These are phyloP conservation scores for Pyrenochaeta sp. DNA, from an alignment of 2,329 filamentous ascomycete species.

Conservation along the genomic window DNA sequence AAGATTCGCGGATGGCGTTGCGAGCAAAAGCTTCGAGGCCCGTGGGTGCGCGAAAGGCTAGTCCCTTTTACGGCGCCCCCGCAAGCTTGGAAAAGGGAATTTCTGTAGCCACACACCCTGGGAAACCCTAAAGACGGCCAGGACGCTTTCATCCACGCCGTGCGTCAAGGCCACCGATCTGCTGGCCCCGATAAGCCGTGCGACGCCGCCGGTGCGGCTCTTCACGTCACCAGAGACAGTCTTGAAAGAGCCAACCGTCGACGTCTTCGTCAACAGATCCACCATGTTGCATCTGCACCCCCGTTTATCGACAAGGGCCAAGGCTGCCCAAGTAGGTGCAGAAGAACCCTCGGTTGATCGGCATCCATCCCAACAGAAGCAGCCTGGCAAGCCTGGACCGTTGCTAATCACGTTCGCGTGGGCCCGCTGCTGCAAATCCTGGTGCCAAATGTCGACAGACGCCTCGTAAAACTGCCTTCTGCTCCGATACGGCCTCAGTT, in stretches of 20 bases:
- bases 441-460: not conserved
- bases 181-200: not conserved
- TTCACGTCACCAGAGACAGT: slow-evolving; percentile 6
- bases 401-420: slow-evolving; percentile 12
- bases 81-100: slow-evolving; percentile 2
- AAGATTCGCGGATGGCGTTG: not conserved
- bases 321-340: slow-evolving; percentile 15
- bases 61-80: not conserved
- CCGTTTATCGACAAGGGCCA: slow-evolving; percentile 8
- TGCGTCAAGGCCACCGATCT: not conserved
- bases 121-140: slow-evolving; percentile 2
- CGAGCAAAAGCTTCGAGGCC: slow-evolving; percentile 10
- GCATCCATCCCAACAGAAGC: slow-evolving; percentile 25
- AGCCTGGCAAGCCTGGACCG: slow-evolving; percentile 19
- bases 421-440: slow-evolving; percentile 2
- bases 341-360: slow-evolving; percentile 19
- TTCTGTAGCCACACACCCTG: not conserved
- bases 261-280: slow-evolving; percentile 10
- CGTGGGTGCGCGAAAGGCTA: slow-evolving; percentile 1
- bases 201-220: not conserved
- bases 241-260: not conserved
- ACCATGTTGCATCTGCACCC: slow-evolving; percentile 4
- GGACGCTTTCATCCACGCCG: slow-evolving; percentile 9
- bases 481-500: not conserved
- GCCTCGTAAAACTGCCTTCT: slow-evolving; percentile 2